phyloP scores from a whole-genome alignment of 2,329 filamentous ascomycete species.

The Fusarium lyarnte region DNA sequence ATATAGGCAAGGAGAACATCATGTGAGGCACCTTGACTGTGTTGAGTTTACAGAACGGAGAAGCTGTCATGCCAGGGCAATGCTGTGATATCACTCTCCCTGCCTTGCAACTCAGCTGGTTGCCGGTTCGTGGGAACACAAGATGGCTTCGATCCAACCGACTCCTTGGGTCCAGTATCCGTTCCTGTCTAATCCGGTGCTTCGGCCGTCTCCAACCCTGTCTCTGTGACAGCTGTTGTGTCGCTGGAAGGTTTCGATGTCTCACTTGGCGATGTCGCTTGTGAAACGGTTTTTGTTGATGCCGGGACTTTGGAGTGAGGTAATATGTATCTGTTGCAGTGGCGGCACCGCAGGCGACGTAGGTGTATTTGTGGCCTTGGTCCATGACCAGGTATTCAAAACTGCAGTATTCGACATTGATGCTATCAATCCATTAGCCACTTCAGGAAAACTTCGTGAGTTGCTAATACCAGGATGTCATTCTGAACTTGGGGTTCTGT shows the following conservation, averaged over 20 bases:
- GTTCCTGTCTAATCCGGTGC: neutral
- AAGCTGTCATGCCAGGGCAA: neutral
- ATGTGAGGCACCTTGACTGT: neutral
- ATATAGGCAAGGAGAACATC: too few relatives aligned
- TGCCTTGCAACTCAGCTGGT: neutral
- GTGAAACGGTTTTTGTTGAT: slow-evolving; percentile 3
- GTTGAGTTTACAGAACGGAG: neutral
- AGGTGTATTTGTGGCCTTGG: slow-evolving; percentile 48
- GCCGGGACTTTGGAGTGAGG: slow-evolving; percentile 18
- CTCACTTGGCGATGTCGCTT: slow-evolving; percentile 3
- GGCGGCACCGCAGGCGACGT: slow-evolving; percentile 47
- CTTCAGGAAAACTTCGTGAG: neutral
- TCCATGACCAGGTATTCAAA: slow-evolving; percentile 38
- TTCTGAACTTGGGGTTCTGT: slow-evolving; percentile 39
- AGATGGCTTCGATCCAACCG: neutral
- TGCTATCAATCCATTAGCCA: neutral
- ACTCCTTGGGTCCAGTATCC: neutral
- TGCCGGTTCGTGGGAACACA: neutral
- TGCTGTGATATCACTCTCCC: too few relatives aligned
- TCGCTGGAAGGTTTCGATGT: neutral
- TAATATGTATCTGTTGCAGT: slow-evolving; percentile 40
- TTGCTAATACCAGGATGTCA: slow-evolving; percentile 47
- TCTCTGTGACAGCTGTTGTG: neutral
- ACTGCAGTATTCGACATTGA: slow-evolving; percentile 44
- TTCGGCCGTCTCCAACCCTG: neutral